Conservation (phyloP, 78 protist genomes). For the Polysphondylium violaceum region DNA sequence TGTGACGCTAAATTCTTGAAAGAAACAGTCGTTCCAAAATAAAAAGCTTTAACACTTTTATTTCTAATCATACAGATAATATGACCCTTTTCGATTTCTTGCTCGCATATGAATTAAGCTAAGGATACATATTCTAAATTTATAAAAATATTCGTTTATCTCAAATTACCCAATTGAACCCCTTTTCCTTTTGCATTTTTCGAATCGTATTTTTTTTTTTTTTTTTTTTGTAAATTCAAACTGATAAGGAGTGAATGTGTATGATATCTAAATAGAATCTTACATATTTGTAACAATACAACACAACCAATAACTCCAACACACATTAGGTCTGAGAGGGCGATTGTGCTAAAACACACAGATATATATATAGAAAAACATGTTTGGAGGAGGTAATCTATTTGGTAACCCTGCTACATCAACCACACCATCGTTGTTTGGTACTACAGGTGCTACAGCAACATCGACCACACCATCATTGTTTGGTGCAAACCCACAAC, state of each 20-base stretch:
- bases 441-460: conserved; percentile 21
- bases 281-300: neutral
- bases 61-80: too few relatives aligned
- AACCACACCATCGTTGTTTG: conserved; percentile 40
- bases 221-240: neutral
- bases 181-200: neutral
- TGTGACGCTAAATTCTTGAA: conserved; percentile 2
- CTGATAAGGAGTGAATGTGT: neutral
- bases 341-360: too few relatives aligned
- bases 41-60: too few relatives aligned
- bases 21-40: too few relatives aligned
- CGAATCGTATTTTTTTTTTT: neutral
- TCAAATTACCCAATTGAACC: neutral
- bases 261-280: neutral
- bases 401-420: conserved; percentile 33
- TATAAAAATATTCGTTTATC: neutral
- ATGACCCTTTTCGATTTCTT: too few relatives aligned
- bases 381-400: neutral
- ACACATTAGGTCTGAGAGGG: too few relatives aligned
- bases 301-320: neutral
- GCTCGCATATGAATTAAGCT: too few relatives aligned
- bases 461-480: conserved; percentile 3
- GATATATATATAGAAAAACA: too few relatives aligned
- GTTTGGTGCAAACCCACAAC: conserved; percentile 23
- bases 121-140: neutral